Percentiles rank a stretch among this genome's conserved stretches.
phyloP scores from a whole-genome alignment of 352 stramenopile genomes.

The Phytophthora colocasiae region DNA sequence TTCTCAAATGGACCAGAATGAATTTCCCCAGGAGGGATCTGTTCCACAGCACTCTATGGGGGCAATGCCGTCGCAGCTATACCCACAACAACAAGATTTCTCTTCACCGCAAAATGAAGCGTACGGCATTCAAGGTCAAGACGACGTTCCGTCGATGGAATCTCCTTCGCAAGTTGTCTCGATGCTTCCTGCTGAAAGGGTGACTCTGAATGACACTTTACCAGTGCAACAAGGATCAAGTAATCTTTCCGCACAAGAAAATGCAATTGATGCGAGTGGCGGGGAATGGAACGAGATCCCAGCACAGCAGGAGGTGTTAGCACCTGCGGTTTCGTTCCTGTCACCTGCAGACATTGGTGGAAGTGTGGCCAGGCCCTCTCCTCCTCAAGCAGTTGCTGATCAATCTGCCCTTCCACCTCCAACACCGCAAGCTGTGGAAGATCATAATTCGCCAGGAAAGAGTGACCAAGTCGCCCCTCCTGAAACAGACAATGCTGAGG shows the following conservation, averaged over 20 bases:
- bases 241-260: neutral
- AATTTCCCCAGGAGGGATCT: conserved; percentile 6
- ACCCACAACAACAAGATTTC: conserved; percentile 20
- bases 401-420: neutral
- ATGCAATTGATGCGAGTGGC: neutral
- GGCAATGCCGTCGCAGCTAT: conserved; percentile 18
- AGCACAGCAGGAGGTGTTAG: conserved; percentile 4
- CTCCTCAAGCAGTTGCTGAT: conserved; percentile 1
- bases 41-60: conserved; percentile 28
- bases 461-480: neutral
- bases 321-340: conserved; percentile 2
- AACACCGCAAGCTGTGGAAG: neutral
- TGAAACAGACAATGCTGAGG: conserved; percentile 3
- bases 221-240: conserved; percentile 9
- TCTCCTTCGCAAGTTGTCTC: conserved; percentile 21
- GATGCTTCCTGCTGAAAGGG: conserved; percentile 13
- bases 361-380: neutral
- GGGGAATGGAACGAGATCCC: conserved; percentile 13
- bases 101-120: conserved; percentile 8
- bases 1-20: conserved; percentile 17
- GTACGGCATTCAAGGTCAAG: conserved; percentile 13
- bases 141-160: conserved; percentile 15
- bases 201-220: neutral
- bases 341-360: neutral
- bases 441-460: neutral